These are phyloP conservation scores for Ophiostoma sp. DNA, from an alignment of 2,329 filamentous ascomycete genomes.

Conservation along the genomic window DNA sequence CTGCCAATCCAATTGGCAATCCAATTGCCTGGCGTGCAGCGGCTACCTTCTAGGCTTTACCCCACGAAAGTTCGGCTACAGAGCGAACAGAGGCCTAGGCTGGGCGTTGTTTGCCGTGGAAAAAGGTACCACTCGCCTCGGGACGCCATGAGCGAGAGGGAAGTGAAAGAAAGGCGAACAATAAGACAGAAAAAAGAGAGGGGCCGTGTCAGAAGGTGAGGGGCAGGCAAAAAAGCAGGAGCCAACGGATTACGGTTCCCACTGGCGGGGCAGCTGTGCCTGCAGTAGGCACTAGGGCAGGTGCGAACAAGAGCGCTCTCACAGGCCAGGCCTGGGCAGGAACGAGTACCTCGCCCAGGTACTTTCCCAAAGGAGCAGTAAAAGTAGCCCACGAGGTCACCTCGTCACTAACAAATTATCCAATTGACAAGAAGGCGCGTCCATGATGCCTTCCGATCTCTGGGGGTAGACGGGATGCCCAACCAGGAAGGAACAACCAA, in stretches of 20 bases:
- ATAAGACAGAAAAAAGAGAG: neutral
- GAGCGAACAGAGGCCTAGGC: neutral
- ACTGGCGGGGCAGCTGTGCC: slow-evolving; percentile 18
- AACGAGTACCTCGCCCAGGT: neutral
- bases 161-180: neutral
- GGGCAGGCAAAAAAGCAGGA: slow-evolving; percentile 11
- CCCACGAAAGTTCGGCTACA: slow-evolving; percentile 21
- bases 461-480: neutral
- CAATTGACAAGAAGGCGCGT: neutral
- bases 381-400: neutral
- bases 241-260: slow-evolving; percentile 18
- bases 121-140: slow-evolving; percentile 22
- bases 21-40: slow-evolving; percentile 3
- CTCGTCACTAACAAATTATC: neutral
- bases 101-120: slow-evolving; percentile 23
- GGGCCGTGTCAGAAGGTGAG: slow-evolving; percentile 5
- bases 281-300: neutral
- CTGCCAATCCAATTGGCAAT: slow-evolving; percentile 7
- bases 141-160: slow-evolving; percentile 15
- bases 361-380: neutral
- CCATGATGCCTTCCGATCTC: neutral
- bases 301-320: neutral
- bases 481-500: slow-evolving; percentile 15
- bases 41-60: slow-evolving; percentile 9
- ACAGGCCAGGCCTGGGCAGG: neutral